Evolutionary conservation across 164 flowering plant species (phyloP).

Genomic region (Kingdonia uniflora): DNA sequence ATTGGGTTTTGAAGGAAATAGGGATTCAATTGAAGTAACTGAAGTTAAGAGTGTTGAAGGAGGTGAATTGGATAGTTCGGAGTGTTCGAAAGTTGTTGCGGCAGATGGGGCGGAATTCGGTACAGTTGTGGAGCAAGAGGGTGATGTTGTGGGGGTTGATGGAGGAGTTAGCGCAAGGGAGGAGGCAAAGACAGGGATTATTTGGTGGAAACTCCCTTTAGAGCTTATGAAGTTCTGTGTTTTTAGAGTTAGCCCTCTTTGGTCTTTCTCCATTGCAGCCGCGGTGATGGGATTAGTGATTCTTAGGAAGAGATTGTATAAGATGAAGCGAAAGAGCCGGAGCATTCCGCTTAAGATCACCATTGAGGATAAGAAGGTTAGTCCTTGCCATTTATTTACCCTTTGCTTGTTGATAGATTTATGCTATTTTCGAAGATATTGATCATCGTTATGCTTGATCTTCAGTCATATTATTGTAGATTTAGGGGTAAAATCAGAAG

Average conservation of each 20-base stretch:
- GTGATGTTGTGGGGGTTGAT: slow-evolving; percentile 4
- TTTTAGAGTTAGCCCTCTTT: slow-evolving; percentile 62
- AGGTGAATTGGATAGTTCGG: no score
- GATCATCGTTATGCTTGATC: background rate
- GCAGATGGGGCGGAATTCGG: slow-evolving; percentile 8
- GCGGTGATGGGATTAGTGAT: slow-evolving; percentile 68
- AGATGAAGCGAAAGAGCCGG: slow-evolving; percentile 56
- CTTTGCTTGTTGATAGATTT: background rate
- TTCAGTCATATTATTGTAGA: background rate
- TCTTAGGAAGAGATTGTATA: slow-evolving; percentile 53
- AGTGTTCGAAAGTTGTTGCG: background rate
- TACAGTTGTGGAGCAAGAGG: background rate
- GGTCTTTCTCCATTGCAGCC: slow-evolving; percentile 79
- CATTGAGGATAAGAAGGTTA: slow-evolving; percentile 89
- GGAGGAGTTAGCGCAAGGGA: slow-evolving; percentile 11
- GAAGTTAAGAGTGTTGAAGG: no score
- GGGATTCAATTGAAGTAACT: no score
- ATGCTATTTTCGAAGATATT: background rate
- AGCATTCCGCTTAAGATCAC: slow-evolving; percentile 59
- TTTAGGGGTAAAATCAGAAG: background rate
- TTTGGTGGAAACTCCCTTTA: slow-evolving; percentile 88
- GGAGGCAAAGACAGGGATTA: slow-evolving; percentile 27
- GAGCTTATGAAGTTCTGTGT: slow-evolving; percentile 66
- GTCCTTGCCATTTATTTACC: slow-evolving; percentile 1
- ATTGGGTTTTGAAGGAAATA: no score